These are phyloP conservation scores for Candida montana DNA, from an alignment of 805 yeast species.

Conservation along the genomic window DNA sequence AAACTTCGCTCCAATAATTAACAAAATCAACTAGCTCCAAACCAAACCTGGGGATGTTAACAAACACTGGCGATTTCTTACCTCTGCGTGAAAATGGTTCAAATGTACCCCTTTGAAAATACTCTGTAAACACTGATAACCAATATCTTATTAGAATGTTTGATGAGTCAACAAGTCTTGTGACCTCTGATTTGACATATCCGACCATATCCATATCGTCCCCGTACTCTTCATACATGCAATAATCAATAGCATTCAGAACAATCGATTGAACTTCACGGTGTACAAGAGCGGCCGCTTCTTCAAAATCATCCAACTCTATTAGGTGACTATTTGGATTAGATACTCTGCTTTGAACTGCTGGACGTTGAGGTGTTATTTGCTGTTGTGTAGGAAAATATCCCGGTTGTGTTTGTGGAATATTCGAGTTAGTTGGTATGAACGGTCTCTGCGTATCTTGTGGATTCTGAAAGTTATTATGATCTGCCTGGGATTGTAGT, in stretches of 20 bases:
- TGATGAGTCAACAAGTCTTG: slow-evolving; percentile 38
- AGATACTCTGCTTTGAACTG: neutral
- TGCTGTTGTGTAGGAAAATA: neutral
- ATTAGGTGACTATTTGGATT: slow-evolving; percentile 6
- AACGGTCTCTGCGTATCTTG: no score
- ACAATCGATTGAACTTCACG: slow-evolving; percentile 38
- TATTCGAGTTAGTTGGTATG: no score
- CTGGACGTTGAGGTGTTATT: no score
- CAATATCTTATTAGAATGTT: slow-evolving; percentile 40
- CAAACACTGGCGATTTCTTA: slow-evolving; percentile 21
- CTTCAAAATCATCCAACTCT: slow-evolving; percentile 6
- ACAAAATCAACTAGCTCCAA: slow-evolving; percentile 36
- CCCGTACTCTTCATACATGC: slow-evolving; percentile 51
- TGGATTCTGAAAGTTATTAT: no score
- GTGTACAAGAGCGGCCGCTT: slow-evolving; percentile 27
- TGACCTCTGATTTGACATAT: slow-evolving; percentile 35
- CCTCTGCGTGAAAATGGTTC: slow-evolving; percentile 22
- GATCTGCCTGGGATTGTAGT: no score
- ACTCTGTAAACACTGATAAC: slow-evolving; percentile 53
- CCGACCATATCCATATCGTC: slow-evolving; percentile 47
- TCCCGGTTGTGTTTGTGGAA: neutral
- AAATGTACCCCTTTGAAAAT: slow-evolving; percentile 28
- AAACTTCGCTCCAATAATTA: slow-evolving; percentile 46
- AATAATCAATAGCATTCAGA: slow-evolving; percentile 42
- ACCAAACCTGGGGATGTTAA: slow-evolving; percentile 25